phyloP scores from a whole-genome alignment of 116 monocot species.

The Dioscorea cayenensis region DNA sequence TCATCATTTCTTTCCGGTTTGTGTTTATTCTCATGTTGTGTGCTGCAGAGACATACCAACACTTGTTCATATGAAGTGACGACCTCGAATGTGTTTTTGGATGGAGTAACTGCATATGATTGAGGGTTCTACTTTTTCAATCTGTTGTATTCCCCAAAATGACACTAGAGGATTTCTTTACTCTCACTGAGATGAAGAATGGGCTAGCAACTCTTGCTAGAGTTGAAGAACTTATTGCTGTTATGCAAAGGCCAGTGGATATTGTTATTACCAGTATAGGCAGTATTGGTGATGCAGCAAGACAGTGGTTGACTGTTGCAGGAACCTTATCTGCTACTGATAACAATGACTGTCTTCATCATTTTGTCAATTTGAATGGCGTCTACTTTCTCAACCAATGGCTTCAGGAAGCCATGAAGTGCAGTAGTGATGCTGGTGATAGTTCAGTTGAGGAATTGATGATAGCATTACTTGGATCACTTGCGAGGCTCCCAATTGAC shows the following conservation, averaged over 20 bases:
- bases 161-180: constrained; percentile 77
- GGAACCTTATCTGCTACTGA: constrained; percentile 46
- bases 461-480: constrained; percentile 29
- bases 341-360: constrained; percentile 48
- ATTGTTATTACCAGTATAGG: neutral
- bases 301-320: constrained; percentile 52
- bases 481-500: constrained; percentile 48
- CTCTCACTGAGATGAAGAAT: constrained; percentile 84
- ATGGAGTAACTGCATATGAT: neutral
- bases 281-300: constrained; percentile 35
- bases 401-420: constrained; percentile 44
- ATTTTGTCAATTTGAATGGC: constrained; percentile 77
- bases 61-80: neutral
- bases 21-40: too few relatives aligned
- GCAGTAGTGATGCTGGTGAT: constrained; percentile 13
- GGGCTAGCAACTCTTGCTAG: constrained; percentile 52
- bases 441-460: constrained; percentile 39
- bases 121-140: neutral
- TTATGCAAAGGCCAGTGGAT: constrained; percentile 37
- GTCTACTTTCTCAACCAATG: constrained; percentile 53
- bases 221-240: constrained; percentile 60
- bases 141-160: constrained; percentile 8
- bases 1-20: too few relatives aligned
- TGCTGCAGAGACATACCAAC: too few relatives aligned
- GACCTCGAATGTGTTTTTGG: neutral